Percentiles rank a stretch among this genome's conserved stretches.
Conservation (phyloP, 2,329 filamentous ascomycete species). For the Talaromyces sp. region DNA sequence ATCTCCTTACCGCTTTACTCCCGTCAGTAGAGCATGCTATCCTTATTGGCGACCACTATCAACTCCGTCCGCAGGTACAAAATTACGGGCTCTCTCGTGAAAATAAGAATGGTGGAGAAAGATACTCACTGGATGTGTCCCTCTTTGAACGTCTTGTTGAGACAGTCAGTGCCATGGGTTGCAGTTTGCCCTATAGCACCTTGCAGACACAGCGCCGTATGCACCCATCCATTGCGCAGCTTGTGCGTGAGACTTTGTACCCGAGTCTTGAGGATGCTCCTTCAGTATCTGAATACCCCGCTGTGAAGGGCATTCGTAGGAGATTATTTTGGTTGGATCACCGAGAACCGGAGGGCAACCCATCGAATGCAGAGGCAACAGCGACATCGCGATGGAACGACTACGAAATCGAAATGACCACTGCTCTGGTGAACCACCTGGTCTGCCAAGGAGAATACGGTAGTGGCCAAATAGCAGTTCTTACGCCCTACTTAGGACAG, state of each 20-base stretch:
- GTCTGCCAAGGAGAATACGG: constrained; percentile 61
- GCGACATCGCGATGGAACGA: constrained; percentile 47
- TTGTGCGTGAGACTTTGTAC: constrained; percentile 59
- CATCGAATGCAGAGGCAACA: constrained; percentile 25
- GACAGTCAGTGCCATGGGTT: constrained; percentile 20
- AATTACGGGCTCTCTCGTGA: constrained; percentile 37
- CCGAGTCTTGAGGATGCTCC: constrained; percentile 52
- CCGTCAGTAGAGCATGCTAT: constrained; percentile 43
- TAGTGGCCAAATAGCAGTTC: constrained; percentile 61
- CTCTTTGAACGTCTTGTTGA: constrained; percentile 52
- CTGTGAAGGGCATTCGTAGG: constrained; percentile 47
- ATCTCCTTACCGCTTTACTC: constrained; percentile 40
- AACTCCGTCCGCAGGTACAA: constrained; percentile 41
- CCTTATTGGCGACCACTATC: constrained; percentile 44
- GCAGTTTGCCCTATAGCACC: constrained; percentile 36
- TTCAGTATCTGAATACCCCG: constrained; percentile 34
- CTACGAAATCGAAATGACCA: constrained; percentile 61
- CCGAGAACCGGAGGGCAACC: constrained; percentile 35
- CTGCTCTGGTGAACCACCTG: constrained; percentile 61
- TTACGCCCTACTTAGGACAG: constrained; percentile 60
- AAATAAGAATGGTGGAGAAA: constrained; percentile 29
- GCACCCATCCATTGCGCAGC: constrained; percentile 58
- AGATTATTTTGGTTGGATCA: constrained; percentile 55
- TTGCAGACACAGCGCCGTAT: constrained; percentile 63
- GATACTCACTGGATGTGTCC: constrained; percentile 48